Evolutionary conservation across 73 alveolate species (phyloP).

Genomic region (Paramecium primaurelia): DNA sequence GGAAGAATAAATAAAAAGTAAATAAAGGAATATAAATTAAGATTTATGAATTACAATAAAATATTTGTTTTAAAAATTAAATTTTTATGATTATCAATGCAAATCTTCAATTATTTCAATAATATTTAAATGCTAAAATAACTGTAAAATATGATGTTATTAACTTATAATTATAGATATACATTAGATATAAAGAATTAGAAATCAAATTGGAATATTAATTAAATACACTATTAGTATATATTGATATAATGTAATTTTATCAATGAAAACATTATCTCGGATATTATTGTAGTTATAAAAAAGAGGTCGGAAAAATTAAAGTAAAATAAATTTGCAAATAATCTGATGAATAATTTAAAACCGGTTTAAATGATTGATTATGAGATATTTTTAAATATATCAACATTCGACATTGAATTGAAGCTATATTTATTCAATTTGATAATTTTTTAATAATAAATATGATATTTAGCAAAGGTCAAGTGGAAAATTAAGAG

Average conservation of each 20-base stretch:
- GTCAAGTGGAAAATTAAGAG: neutral
- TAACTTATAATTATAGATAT: neutral
- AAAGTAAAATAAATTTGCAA: neutral
- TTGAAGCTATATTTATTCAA: constrained; percentile 2
- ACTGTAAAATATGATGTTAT: neutral
- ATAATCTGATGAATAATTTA: neutral
- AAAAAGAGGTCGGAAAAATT: neutral
- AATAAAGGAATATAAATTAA: neutral
- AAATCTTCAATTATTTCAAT: neutral
- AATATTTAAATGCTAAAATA: neutral
- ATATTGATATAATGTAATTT: neutral
- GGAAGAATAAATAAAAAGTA: neutral
- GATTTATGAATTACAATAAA: neutral
- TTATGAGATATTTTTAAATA: neutral
- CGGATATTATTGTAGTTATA: neutral
- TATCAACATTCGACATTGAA: neutral
- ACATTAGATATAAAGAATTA: neutral
- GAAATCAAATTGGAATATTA: neutral
- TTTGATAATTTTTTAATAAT: neutral
- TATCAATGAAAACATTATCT: neutral
- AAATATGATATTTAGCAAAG: constrained; percentile 15
- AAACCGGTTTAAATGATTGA: neutral
- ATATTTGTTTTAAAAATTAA: neutral
- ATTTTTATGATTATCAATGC: neutral
- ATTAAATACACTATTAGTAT: neutral